Evolutionary conservation across 2,329 filamentous ascomycete genomes (phyloP).

Genomic region (Calonectria pseudoturangicola): DNA sequence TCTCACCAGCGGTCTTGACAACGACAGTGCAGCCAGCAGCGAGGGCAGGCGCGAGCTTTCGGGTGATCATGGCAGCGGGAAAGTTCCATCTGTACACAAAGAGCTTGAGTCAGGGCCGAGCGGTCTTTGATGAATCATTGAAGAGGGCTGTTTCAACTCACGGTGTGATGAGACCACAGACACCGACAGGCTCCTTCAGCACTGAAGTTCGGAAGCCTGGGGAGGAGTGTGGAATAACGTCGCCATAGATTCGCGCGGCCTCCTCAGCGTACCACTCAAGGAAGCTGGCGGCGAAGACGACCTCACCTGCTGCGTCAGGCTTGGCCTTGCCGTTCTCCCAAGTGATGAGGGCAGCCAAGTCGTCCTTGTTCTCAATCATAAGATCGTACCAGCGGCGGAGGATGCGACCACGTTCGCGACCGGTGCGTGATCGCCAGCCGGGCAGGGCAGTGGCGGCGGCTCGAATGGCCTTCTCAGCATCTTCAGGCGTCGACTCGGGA

Average conservation of each 20-base stretch:
- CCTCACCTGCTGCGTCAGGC: slow-evolving; percentile 73
- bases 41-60: slow-evolving; percentile 70
- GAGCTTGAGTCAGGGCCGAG: neutral
- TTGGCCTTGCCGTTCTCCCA: slow-evolving; percentile 82
- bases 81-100: slow-evolving; percentile 81
- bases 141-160: neutral
- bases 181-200: slow-evolving; percentile 42
- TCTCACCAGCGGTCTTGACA: slow-evolving; percentile 81
- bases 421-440: slow-evolving; percentile 73
- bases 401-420: slow-evolving; percentile 74
- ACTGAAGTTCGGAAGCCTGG: slow-evolving; percentile 68
- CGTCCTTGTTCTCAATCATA: slow-evolving; percentile 77
- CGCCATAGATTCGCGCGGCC: slow-evolving; percentile 73
- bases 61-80: slow-evolving; percentile 71
- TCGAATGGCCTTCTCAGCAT: slow-evolving; percentile 80
- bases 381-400: slow-evolving; percentile 78
- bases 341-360: slow-evolving; percentile 79
- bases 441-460: slow-evolving; percentile 78
- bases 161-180: slow-evolving; percentile 70
- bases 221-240: slow-evolving; percentile 73
- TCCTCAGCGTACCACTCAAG: slow-evolving; percentile 78
- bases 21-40: slow-evolving; percentile 86
- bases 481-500: slow-evolving; percentile 80
- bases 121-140: neutral
- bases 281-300: slow-evolving; percentile 72